Base-by-base conservation (phyloP, 768 basidiomycete species). In the Trametes cubensis region DNA sequence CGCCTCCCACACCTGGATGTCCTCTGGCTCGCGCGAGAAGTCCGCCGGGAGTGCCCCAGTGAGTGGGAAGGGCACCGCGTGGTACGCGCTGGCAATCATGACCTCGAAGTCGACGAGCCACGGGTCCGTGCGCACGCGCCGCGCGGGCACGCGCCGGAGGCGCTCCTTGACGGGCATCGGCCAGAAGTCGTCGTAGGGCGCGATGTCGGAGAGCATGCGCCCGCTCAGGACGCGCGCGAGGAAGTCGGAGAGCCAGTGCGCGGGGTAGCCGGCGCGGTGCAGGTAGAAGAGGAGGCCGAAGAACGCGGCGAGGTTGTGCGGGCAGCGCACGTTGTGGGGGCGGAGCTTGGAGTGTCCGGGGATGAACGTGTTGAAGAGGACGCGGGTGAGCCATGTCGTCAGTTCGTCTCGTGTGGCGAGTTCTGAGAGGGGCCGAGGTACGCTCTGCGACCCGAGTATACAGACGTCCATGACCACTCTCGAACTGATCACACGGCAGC, bases 231-330 rank as follows among this genome's bases (percentile, higher is more conserved):
- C 53, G 15, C 61, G 65, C 53, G 71, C 65, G n/a, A 67, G 20
- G 64, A 70, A 74, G 13, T 76, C 75, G 48, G 70, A 66, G 39
- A 79, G 71, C 77, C 76, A 77, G 61, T 76, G 77, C 11, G 60
- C 66, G 2, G 77, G 77, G 62, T 74, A 78, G 5, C 75, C 75
- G 41, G 76, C 72, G 42, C 67, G 62, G 52, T 71, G 68, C 21
- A 77, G 71, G 58, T 74, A 69, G 23, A 74, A 62, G 39, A 78
- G 66, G 2, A 78, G 68, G 8, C 67, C 56, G 46, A 77, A 56
- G 66, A 77, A 77, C 6, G 70, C 72, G 17, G 70, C 70, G 23
- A 78, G 69, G 53, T 71, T 77, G 68, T 75, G 76, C 17, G 75
- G 74, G 46, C 71, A 66, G 42, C 71, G 71, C 15, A 75, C 68